Conservation (phyloP, 1,139 yeast species). For the Nakaseomyces nivariensis region DNA sequence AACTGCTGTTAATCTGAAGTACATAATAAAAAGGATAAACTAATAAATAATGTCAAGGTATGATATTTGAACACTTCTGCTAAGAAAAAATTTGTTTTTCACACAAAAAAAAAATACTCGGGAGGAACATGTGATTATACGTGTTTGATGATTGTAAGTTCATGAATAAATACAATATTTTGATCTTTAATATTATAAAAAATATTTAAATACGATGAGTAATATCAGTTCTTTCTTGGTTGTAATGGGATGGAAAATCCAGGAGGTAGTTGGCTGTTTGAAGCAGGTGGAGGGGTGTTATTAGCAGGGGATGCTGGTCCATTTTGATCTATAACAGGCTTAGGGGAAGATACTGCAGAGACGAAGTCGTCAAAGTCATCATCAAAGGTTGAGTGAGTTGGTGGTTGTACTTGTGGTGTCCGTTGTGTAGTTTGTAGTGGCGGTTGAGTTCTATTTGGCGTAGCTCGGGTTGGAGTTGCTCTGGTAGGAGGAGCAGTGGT, state of each 20-base stretch:
- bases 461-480: background rate
- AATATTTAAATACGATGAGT: background rate
- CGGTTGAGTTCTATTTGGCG: conserved; percentile 4
- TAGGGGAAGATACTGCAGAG: conserved; percentile 15
- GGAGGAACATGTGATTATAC: too few relatives aligned
- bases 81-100: background rate
- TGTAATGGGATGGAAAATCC: conserved; percentile 31
- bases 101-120: too few relatives aligned
- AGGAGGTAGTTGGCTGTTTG: conserved; percentile 23
- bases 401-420: conserved; percentile 1
- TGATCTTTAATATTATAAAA: too few relatives aligned
- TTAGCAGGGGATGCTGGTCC: background rate
- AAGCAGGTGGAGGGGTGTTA: conserved; percentile 5
- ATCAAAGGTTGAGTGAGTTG: conserved; percentile 7
- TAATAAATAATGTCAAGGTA: background rate
- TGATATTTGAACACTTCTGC: background rate
- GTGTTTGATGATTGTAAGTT: too few relatives aligned
- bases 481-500: background rate
- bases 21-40: too few relatives aligned
- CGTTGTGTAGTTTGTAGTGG: conserved; percentile 1
- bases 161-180: too few relatives aligned
- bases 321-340: background rate
- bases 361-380: conserved; percentile 30
- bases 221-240: conserved; percentile 19
- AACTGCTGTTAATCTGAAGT: too few relatives aligned